phyloP scores from a whole-genome alignment of 495 filamentous ascomycete species.

The Diplogelasinospora grovesii region DNA sequence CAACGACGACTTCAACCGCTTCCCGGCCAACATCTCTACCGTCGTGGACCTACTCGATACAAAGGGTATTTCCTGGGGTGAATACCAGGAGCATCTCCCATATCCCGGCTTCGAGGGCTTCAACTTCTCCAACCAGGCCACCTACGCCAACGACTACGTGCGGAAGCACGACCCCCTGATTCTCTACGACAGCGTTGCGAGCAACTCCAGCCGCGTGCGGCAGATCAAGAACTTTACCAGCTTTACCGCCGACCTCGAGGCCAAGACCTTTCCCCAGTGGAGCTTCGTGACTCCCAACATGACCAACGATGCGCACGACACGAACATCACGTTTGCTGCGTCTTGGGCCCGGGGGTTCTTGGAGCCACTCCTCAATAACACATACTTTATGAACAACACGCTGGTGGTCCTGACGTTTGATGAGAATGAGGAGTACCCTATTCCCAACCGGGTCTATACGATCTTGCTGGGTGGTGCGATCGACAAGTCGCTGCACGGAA shows the following conservation, averaged over 20 bases:
- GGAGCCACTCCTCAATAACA: slow-evolving; percentile 53
- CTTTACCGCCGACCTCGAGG: slow-evolving; percentile 53
- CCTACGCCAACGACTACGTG: slow-evolving; percentile 58
- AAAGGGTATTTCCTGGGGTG: slow-evolving; percentile 59
- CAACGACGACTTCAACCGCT: slow-evolving; percentile 50
- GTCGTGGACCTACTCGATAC: slow-evolving; percentile 64
- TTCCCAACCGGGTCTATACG: slow-evolving; percentile 50
- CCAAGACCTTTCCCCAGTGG: slow-evolving; percentile 59
- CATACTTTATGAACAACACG: slow-evolving; percentile 62
- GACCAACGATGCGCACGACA: slow-evolving; percentile 60
- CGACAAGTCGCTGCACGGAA: slow-evolving; percentile 49
- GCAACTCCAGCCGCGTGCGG: slow-evolving; percentile 45
- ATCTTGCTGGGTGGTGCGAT: slow-evolving; percentile 63
- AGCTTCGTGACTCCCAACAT: slow-evolving; percentile 74
- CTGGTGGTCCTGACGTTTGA: slow-evolving; percentile 65
- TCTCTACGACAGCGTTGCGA: slow-evolving; percentile 52
- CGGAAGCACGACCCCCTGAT: slow-evolving; percentile 70
- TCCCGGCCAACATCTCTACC: slow-evolving; percentile 58
- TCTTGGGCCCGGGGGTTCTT: slow-evolving; percentile 54
- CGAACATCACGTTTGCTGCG: slow-evolving; percentile 53
- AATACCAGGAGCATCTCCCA: slow-evolving; percentile 65
- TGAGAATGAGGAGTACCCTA: slow-evolving; percentile 51
- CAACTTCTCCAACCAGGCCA: slow-evolving; percentile 45
- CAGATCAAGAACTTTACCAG: slow-evolving; percentile 61
- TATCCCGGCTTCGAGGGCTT: slow-evolving; percentile 58